A percentile compares a stretch with the other conserved stretches of the same genome.
phyloP scores from a whole-genome alignment of 345 rosid genomes.

The Brassica incana region DNA sequence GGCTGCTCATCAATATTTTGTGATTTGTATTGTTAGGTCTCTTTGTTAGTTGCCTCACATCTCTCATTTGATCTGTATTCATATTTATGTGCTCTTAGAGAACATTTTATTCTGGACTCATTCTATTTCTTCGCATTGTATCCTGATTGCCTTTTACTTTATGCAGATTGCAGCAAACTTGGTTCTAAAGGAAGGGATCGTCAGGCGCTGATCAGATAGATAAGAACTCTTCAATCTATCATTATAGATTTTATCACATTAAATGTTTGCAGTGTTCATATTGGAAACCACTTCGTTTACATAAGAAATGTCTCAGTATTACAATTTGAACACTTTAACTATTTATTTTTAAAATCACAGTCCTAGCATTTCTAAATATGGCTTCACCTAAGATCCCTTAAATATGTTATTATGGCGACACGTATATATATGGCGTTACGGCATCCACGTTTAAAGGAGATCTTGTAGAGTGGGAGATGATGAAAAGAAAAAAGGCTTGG shows the following conservation, averaged over 20 bases:
- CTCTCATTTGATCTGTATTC: background rate
- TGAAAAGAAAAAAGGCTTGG: too few species aligned
- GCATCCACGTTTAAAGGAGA: too few species aligned
- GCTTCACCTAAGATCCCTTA: too few species aligned
- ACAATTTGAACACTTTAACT: conserved; percentile 25
- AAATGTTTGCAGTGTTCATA: conserved; percentile 24
- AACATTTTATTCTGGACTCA: background rate
- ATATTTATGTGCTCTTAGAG: background rate
- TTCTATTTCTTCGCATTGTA: background rate
- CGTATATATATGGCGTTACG: too few species aligned
- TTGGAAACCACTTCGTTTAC: conserved; percentile 25
- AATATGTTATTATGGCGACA: too few species aligned
- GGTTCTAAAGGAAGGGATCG: too few species aligned
- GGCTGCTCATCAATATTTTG: background rate
- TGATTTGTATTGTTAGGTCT: background rate
- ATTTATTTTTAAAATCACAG: too few species aligned
- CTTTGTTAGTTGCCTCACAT: background rate
- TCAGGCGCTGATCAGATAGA: too few species aligned
- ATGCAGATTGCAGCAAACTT: conserved; percentile 33
- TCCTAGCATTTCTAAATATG: too few species aligned
- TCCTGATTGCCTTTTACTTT: conserved; percentile 18
- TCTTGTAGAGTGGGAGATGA: too few species aligned
- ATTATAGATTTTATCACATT: conserved; percentile 19
- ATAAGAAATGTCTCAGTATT: conserved; percentile 27
- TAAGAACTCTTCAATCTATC: conserved; percentile 10